phyloP scores from a whole-genome alignment of 441 rosid genomes.

The Populus hybrid region DNA sequence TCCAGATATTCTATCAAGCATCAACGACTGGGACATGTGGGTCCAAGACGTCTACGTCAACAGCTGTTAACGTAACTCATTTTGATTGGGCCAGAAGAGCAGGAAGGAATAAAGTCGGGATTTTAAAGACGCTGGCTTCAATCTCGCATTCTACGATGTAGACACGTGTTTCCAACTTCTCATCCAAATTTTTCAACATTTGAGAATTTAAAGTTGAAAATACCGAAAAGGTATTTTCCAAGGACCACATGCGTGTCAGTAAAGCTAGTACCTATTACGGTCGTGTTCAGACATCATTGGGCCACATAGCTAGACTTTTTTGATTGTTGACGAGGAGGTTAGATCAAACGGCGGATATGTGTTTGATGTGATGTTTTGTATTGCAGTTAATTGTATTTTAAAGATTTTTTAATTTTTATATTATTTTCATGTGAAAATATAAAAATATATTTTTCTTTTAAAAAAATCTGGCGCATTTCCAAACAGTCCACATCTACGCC shows the following conservation, averaged over 20 bases:
- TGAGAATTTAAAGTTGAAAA: background rate
- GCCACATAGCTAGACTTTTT: constrained; percentile 53
- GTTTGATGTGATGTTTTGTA: constrained; percentile 4
- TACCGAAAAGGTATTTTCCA: background rate
- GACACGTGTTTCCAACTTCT: constrained; percentile 23
- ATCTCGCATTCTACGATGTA: background rate
- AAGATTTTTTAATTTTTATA: no score
- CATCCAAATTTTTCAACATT: background rate
- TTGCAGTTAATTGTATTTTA: no score
- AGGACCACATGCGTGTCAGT: constrained; percentile 47
- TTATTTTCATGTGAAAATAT: no score
- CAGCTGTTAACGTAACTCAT: constrained; percentile 14
- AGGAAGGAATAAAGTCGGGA: background rate
- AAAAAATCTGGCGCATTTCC: no score
- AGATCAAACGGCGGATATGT: constrained; percentile 43
- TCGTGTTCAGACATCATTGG: constrained; percentile 37
- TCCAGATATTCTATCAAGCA: constrained; percentile 9
- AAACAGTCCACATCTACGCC: constrained; percentile 21
- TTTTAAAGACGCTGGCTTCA: background rate
- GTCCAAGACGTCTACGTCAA: constrained; percentile 5
- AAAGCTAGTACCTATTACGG: constrained; percentile 26
- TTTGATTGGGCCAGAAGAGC: constrained; percentile 28
- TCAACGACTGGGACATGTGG: constrained; percentile 17
- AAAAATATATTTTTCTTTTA: no score
- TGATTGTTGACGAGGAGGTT: background rate